Base-by-base conservation (phyloP, 2,329 filamentous ascomycete genomes). In the Arthrobotrys pseudoclavata region DNA sequence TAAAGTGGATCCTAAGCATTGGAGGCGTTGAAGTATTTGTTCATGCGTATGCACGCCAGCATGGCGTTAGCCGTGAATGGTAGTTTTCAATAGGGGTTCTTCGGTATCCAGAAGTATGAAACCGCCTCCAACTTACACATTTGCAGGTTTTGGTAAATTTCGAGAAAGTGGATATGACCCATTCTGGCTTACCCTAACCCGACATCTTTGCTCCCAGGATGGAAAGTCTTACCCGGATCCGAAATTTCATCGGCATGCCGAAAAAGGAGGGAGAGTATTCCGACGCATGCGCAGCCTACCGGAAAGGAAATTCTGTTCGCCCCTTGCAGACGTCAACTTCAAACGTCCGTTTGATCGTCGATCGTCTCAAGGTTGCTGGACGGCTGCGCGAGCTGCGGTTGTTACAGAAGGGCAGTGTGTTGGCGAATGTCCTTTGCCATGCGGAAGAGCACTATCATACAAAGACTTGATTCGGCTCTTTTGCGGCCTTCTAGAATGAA, bases 281-380 rank as follows among this genome's bases (percentile, higher is more conserved):
- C 20, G 53, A 34, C 26, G 26, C 47, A 66, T 66, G 62, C 47
- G 31, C 22, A 53, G 45, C 18, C n/a, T 50, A 29, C 18, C 37
- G 22, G 62, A 47, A 52, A 45, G 60, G 67, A 40, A 72, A 55
- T 34, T 40, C 40, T 45, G 45, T 26, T 55, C 22, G 68, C 34
- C 55, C 55, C 57, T 48, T 66, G 69, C 69, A 72, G 53, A 74
- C 53, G 62, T 74, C 61, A 74, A 67, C 62, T 55, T 74, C 69
- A 74, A 74, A 74, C 69, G 24, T 18, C 10, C 24, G 69, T 74
- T 74, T 74, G 69, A 74, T 61, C 18, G 15, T 74, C 45, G 60
- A 60, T 55, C 68, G 60, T 64, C 57, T 48, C 66, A 61, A 42
- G 24, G 64, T 31, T 42, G 48, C 15, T 42, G 42, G 12, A 47